Conservation (phyloP, 257 asterid genomes). For the Capsicum baccatum region DNA sequence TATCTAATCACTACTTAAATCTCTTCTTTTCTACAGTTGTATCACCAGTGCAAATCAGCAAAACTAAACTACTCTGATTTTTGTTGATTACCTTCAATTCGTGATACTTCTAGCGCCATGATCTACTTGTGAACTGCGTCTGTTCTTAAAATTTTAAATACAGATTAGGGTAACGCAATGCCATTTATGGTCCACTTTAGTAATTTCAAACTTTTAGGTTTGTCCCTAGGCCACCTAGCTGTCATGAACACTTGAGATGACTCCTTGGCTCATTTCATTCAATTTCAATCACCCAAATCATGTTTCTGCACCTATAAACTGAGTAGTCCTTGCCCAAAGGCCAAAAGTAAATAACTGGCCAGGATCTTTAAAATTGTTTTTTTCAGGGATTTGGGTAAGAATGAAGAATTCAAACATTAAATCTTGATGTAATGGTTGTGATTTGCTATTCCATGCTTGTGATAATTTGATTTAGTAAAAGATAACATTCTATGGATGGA, state of each 20-base stretch:
- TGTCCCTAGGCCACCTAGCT: neutral
- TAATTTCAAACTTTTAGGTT: neutral
- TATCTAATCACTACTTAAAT: neutral
- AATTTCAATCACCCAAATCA: neutral
- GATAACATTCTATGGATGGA: neutral
- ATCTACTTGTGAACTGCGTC: neutral
- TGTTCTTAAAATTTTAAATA: neutral
- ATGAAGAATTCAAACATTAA: neutral
- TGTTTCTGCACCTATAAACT: neutral
- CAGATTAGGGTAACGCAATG: neutral
- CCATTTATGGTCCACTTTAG: neutral
- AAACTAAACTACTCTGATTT: neutral
- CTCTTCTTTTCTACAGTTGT: neutral
- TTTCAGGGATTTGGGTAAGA: neutral
- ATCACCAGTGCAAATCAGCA: neutral
- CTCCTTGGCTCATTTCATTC: slow-evolving; percentile 15
- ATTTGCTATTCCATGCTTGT: slow-evolving; percentile 5
- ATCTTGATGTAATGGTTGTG: slow-evolving; percentile 12
- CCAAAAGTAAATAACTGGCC: slow-evolving; percentile 15
- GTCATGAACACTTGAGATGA: neutral
- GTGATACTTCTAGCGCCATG: neutral
- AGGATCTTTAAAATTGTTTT: neutral
- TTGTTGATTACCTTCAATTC: neutral
- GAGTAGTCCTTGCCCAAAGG: neutral
- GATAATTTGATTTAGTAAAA: neutral